Evolutionary conservation across 495 filamentous ascomycete genomes (phyloP), one percentile per base, ranked within the genome.

Genomic region (Xylaria intraflava): DNA sequence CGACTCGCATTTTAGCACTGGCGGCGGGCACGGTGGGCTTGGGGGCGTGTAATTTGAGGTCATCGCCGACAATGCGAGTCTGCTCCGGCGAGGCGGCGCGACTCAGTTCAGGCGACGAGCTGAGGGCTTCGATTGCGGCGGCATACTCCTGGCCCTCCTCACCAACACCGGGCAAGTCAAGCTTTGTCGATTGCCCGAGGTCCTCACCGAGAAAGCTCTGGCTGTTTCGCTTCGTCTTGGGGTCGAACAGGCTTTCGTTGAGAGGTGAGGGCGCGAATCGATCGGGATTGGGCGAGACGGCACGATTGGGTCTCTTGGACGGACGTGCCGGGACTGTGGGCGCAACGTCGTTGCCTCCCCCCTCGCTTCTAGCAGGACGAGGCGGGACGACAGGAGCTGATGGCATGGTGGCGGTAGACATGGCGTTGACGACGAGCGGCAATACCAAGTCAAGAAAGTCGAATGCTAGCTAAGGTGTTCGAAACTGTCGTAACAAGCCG

Each of bases 71-170:
- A 58, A 86, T 90, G 58, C 87, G 83, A 31, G 84, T 90, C 64
- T 93, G 83, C 53, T 83, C 73, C 6, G 82, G 77, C 17, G 72
- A 66, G 9, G 75, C 72, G 39, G 67, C 62, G 30, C 55, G 57
- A 29, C 68, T 62, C 26, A 52, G 47, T 35, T 61, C 43, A 7
- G 63, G 45, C 20, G 48, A 69, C 8, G 66, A 51, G 30, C 44
- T 66, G 49, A 74, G 60, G 16, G 79, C 73, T 20, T 81, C 60
- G 43, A 69, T 60, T 46, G 89, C 65, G 49, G 78, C 81, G 20
- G 80, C 87, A 68, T 96, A 96, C 72, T 96, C 91, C 53, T 75
- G 83, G 49, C 91, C 91, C 70, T 96, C 91, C 67, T 95, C 84
- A 27, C 91, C 91, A 48, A 95, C 75, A 2, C 87, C 86, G 17